Evolutionary conservation across 352 stramenopile species (phyloP).

Genomic region (Globisporangium viniferum): DNA sequence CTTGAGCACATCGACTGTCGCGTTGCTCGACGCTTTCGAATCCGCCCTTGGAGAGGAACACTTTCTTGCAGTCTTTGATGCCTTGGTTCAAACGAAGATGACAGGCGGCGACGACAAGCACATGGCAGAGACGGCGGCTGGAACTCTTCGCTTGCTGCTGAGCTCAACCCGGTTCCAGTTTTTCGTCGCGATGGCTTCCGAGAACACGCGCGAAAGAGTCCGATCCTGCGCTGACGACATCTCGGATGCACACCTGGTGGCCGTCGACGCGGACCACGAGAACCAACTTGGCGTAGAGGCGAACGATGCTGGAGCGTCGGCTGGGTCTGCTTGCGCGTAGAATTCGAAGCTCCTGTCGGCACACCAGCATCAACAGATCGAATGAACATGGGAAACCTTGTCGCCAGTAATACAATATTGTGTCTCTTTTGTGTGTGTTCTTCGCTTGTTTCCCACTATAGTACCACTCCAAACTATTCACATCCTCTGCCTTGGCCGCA

Average conservation of each 20-base stretch:
- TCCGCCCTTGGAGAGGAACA: conserved; percentile 14
- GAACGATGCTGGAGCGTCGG: not conserved
- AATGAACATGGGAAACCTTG: not conserved
- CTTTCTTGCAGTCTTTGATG: conserved; percentile 12
- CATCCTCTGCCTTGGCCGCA: conserved; percentile 19
- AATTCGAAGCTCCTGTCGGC: not conserved
- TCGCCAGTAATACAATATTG: conserved; percentile 15
- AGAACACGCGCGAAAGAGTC: not conserved
- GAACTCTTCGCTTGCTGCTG: not conserved
- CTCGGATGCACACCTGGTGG: not conserved
- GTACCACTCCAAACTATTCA: conserved; percentile 55
- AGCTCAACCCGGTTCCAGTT: conserved; percentile 14
- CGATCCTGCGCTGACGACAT: not conserved
- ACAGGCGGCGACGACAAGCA: not conserved
- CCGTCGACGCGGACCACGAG: not conserved
- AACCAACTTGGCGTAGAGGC: not conserved
- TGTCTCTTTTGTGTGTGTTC: conserved; percentile 16
- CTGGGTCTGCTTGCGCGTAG: conserved; percentile 10
- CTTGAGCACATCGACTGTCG: not conserved
- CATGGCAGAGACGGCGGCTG: not conserved
- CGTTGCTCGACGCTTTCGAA: conserved; percentile 7
- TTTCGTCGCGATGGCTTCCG: conserved; percentile 10
- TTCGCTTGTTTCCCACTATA: conserved; percentile 25
- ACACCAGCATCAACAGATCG: not conserved
- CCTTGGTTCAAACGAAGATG: not conserved